phyloP scores from a whole-genome alignment of 495 filamentous ascomycete genomes.

The Extremus antarcticus region DNA sequence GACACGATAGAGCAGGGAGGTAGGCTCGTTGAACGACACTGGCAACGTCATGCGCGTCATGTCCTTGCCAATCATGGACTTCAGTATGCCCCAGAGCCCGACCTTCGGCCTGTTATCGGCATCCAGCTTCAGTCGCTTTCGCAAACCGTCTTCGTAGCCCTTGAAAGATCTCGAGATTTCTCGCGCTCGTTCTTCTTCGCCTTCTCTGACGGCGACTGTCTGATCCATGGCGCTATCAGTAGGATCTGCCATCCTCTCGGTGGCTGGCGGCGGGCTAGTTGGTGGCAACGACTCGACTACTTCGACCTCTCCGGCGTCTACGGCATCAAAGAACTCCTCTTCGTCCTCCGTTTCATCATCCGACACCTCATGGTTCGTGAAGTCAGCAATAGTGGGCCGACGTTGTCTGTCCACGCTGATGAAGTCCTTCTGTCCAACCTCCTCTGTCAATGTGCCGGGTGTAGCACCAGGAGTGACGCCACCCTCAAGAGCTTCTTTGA shows the following conservation, averaged over 20 bases:
- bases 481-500: constrained; percentile 74
- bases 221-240: constrained; percentile 37
- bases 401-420: constrained; percentile 20
- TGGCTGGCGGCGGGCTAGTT: constrained; percentile 23
- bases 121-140: constrained; percentile 74
- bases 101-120: constrained; percentile 88
- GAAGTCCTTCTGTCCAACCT: background rate
- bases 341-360: constrained; percentile 61
- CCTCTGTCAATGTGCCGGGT: constrained; percentile 22
- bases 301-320: constrained; percentile 84
- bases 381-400: constrained; percentile 48
- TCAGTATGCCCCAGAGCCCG: constrained; percentile 89
- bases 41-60: constrained; percentile 99
- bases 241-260: constrained; percentile 28
- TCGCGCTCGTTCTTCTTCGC: background rate
- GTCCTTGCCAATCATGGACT: constrained; percentile 99
- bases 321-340: constrained; percentile 95
- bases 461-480: constrained; percentile 28
- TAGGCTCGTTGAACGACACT: constrained; percentile 97
- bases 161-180: constrained; percentile 68
- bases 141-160: constrained; percentile 80
- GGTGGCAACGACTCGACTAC: constrained; percentile 49
- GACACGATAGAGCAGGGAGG: constrained; percentile 88
- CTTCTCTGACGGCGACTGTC: constrained; percentile 27
- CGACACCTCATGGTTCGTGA: constrained; percentile 47